Base-by-base conservation (phyloP, 1,284 basidiomycete species). In the Trametes hirsuta region DNA sequence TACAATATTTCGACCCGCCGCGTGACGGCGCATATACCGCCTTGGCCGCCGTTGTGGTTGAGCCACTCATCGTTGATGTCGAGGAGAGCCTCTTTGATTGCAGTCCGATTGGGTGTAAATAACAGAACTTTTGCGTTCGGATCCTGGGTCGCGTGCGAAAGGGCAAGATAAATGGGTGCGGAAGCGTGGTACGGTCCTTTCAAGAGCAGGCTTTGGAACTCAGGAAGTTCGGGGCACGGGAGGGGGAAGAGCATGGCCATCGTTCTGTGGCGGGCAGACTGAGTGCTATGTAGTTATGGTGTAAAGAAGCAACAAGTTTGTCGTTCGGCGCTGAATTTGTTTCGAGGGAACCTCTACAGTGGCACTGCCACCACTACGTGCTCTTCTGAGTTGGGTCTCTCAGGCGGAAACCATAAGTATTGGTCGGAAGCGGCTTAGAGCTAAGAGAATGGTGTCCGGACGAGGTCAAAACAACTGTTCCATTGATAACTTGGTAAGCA, bases 41-140 rank as follows among this genome's bases (percentile, higher is more conserved):
- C 87, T 9, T 72, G 72, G 12, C 81, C 79, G 47, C 81, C 79
- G 61, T 80, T 72, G 14, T 71, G 60, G 44, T 70, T 69, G 24
- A 90, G 69, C 84, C 84, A 88, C 57, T 78, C 74, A 66, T 90
- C 87, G 58, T 82, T 79, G 66, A 81, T 77, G 21, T 78, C 72
- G 55, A 73, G 70, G 30, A 92, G 73, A 15, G 78, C 71, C 1
- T 70, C 61, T 6, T 76, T 68, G 48, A 88, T 72, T 3, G 66
- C 59, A 25, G 75, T 56, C 42, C 79, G 77, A 18, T 80, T 84
- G 2, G 86, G 81, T 11, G 84, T 76, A 47, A 91, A 66, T 51
- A 90, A 68, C 25, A 90, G 56, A 0, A 78, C 77, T 51, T 71
- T 75, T 8, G 75, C 69, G 15, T 71, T 69, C 6, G 74, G 72